Base-by-base conservation (phyloP, 169 alveolate genomes). In the Cryptosporidium muris region DNA sequence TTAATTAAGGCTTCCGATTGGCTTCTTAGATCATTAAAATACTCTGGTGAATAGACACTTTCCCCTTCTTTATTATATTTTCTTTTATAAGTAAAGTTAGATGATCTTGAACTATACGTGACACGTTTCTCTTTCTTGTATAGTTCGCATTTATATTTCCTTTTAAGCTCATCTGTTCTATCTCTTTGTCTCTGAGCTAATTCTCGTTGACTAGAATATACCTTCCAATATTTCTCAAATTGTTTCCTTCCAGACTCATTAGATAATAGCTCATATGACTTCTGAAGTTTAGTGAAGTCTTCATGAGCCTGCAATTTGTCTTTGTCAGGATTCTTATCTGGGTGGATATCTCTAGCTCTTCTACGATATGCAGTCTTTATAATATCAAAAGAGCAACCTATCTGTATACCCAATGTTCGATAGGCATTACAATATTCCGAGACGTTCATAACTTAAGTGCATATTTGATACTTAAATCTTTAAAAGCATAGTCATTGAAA, bases 341-440 rank as follows among this genome's bases (percentile, higher is more conserved):
- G 85, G 47, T 74, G 85, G 12, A 58, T 60, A 11, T 47, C 51
- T 48, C 49, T 74, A 43, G 85, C 85, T 43, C 40, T 4, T 48
- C 37, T 74, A 5, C 85, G 51, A 43, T 42, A 74, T 25, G 85
- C 49, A 14, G 66, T 58, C 34, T 58, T 74, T 25, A 74, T 74
- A 37, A 58, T 68, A 8, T 34, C 34, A 5, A 43, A 5, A 45
- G 63, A 54, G 4, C 62, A 54, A 16, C 85, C 85, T 6, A 74
- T 63, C 37, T 58, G 63, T 25, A 74, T 5, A 16, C 68, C 62
- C 14, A 74, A 54, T 9, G 60, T 54, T 54, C 47, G 54, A 74
- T 54, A 74, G 42, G 85, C 85, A 16, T n/a, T 4, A 11, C 40
- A 58, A 62, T 54, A 74, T 51, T 58, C 56, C 9, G 37, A 25